Percentiles rank a stretch among this genome's conserved stretches.
Conservation (phyloP, 2,329 filamentous ascomycete genomes). For the Aspergillus pseudoglaucus region DNA sequence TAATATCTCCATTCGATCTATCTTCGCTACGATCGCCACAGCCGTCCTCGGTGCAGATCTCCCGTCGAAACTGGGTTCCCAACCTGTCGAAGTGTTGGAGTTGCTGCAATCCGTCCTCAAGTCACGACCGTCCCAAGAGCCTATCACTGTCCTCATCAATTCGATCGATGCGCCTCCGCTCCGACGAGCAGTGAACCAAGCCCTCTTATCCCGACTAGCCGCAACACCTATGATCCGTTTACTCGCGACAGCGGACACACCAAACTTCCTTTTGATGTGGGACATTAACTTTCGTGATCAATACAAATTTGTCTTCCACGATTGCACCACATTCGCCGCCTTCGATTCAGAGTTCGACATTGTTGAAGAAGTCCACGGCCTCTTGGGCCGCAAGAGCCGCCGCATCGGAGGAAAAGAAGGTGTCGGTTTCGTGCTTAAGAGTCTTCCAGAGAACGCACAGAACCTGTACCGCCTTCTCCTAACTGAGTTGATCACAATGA, state of each 20-base stretch:
- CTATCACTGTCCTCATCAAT: conserved; percentile 69
- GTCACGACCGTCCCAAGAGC: conserved; percentile 32
- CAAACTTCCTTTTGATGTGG: conserved; percentile 83
- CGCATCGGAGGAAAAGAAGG: conserved; percentile 84
- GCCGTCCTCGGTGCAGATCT: conserved; percentile 47
- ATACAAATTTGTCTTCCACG: conserved; percentile 85
- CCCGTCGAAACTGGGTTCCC: conserved; percentile 52
- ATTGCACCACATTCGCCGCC: conserved; percentile 81
- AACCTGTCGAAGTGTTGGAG: conserved; percentile 63
- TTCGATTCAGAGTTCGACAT: conserved; percentile 70
- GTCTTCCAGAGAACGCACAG: conserved; percentile 84
- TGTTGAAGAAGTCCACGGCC: conserved; percentile 82
- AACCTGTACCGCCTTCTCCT: conserved; percentile 80
- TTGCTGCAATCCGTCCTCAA: conserved; percentile 58
- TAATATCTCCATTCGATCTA: conserved; percentile 39
- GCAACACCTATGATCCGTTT: conserved; percentile 66
- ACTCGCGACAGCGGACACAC: conserved; percentile 77
- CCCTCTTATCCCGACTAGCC: conserved; percentile 69
- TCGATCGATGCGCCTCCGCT: conserved; percentile 77
- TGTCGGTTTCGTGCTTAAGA: conserved; percentile 82
- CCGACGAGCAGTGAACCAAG: conserved; percentile 63
- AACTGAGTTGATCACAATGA: conserved; percentile 69
- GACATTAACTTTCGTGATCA: conserved; percentile 75
- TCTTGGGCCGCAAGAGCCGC: conserved; percentile 73
- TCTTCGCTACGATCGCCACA: conserved; percentile 55